Base-by-base conservation (phyloP, 139 green algal genomes). In the Trebouxia sp. region DNA sequence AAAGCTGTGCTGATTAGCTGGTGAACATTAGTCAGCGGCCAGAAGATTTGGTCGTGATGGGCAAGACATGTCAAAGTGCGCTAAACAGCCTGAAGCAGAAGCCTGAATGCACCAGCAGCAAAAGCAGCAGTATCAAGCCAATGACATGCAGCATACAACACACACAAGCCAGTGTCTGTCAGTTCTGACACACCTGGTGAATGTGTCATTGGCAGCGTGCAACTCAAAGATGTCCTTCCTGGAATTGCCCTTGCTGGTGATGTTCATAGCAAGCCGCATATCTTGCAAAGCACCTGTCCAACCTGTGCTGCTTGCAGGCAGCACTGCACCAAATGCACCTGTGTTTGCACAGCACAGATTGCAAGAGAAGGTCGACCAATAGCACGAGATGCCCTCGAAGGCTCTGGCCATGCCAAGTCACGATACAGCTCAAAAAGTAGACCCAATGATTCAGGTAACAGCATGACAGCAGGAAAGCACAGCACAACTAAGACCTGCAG, bases 191-290 rank as follows among this genome's bases (percentile, higher is more conserved):
- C 47, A 72, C 62, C 62, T 45, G 35, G 32, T 43, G 14, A 72
- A 72, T 30, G 62, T 72, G 6, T 35, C 43, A 35, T 72, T 72
- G 0, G 24, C 5, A 72, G 62, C 42, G 12, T 24, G 35, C 35
- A 72, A 14, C 32, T 42, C 62, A 15, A 43, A 72, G 11, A 72
- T 43, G 35, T 72, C 62, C 12, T 43, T 72, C 37, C 62, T 72
- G 24, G 62, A 72, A n/a, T 72, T 72, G 62, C 62, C 62, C 28
- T 35, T 45, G 62, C 62, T 72, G 32, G 62, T 72, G 3, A 72
- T 15, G 15, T 72, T 72, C 62, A 72, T 72, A 26, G n/a, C n/a
- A 32, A 72, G 37, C 15, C 62, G 62, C 62, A 72, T 72, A 15
- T 72, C 32, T 45, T 72, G 32, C 12, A 72, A 41, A n/a, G 32